A percentile compares a stretch with the other conserved stretches of the same genome.
These are phyloP conservation scores for Kluyveromyces starmeri DNA, from an alignment of 805 yeast genomes.

Conservation along the genomic window DNA sequence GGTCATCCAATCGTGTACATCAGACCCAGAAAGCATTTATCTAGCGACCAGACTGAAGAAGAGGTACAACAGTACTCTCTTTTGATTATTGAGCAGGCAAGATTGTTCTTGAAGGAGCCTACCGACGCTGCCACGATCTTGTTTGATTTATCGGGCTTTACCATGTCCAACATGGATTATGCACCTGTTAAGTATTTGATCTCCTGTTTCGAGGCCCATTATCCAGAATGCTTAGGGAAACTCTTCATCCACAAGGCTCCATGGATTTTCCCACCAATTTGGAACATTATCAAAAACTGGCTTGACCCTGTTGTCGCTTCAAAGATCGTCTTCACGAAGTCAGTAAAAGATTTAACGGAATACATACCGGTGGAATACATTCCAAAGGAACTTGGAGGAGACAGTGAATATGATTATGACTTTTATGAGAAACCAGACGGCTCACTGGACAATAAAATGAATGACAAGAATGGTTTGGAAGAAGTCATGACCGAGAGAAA, in stretches of 20 bases:
- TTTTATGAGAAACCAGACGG: constrained; percentile 53
- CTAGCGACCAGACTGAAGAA: constrained; percentile 55
- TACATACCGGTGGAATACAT: constrained; percentile 51
- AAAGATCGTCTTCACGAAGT: constrained; percentile 77
- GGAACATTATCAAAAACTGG: constrained; percentile 92
- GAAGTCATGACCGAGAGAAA: constrained; percentile 44
- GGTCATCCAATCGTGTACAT: constrained; percentile 77
- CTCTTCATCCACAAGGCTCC: constrained; percentile 90
- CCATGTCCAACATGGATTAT: constrained; percentile 89
- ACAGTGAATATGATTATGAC: constrained; percentile 44
- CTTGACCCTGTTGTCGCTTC: constrained; percentile 93
- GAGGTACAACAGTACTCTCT: constrained; percentile 73
- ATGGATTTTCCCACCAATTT: constrained; percentile 90
- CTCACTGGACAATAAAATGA: constrained; percentile 43
- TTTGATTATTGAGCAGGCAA: constrained; percentile 69
- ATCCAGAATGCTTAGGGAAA: constrained; percentile 86
- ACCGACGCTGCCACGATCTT: constrained; percentile 74
- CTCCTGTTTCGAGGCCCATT: constrained; percentile 87
- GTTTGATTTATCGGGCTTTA: constrained; percentile 80
- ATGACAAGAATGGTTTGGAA: constrained; percentile 39
- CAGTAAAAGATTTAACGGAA: constrained; percentile 53
- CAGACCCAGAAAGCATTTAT: constrained; percentile 67
- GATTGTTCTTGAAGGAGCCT: constrained; percentile 65
- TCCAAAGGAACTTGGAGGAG: constrained; percentile 72
- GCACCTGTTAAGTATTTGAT: constrained; percentile 84